phyloP scores from a whole-genome alignment of 768 basidiomycete species.

The Serpula lacrymans region DNA sequence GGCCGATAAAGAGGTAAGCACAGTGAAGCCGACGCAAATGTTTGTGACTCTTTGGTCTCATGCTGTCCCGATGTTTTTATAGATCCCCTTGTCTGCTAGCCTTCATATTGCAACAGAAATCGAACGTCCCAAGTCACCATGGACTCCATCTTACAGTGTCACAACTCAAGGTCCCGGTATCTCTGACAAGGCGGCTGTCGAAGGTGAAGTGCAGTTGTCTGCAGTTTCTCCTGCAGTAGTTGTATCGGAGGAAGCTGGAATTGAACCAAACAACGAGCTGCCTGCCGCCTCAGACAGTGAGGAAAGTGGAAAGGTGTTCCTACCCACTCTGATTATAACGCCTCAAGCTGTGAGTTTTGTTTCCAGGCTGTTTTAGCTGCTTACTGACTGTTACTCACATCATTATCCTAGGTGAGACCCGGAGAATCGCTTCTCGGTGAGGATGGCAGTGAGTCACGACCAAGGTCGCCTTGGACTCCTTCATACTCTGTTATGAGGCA shows the following conservation, averaged over 20 bases:
- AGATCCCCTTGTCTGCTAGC: not conserved
- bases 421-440: conserved; percentile 2
- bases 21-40: no score
- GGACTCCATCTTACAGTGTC: conserved; percentile 53
- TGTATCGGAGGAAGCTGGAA: conserved; percentile 1
- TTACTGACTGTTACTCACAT: no score
- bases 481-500: conserved; percentile 31
- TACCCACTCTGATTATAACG: no score
- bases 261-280: no score
- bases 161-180: conserved; percentile 38
- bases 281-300: no score
- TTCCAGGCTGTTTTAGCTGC: no score
- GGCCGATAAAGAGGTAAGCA: not conserved
- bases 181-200: conserved; percentile 10
- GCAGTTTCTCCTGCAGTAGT: no score
- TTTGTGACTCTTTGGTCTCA: not conserved
- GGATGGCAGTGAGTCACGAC: conserved; percentile 9
- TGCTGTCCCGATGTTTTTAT: not conserved
- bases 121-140: conserved; percentile 48
- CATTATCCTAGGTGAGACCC: no score
- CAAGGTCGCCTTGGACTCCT: conserved; percentile 30
- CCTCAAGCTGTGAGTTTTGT: no score
- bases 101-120: conserved; percentile 14
- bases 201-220: conserved; percentile 13
- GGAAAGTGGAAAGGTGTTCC: no score